phyloP scores from a whole-genome alignment of 148 eudicot genomes.

The Cornus florida region DNA sequence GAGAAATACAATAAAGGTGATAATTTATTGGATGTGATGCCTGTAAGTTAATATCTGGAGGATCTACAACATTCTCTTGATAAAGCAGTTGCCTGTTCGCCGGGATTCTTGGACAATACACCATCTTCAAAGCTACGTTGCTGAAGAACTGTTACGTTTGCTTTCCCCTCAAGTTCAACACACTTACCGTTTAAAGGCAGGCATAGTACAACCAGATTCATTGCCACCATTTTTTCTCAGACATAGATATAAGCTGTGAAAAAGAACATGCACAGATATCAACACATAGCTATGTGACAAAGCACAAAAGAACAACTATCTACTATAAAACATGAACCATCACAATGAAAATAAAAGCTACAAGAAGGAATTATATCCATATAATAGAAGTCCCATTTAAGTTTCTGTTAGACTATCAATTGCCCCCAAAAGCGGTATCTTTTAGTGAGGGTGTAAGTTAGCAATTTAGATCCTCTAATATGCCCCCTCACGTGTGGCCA shows the following conservation, averaged over 20 bases:
- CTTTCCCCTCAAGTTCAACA: not conserved
- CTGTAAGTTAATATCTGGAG: constrained; percentile 1
- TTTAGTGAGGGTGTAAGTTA: no score
- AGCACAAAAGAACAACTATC: not conserved
- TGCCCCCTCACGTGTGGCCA: no score
- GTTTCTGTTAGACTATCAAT: not conserved
- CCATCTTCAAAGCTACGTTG: constrained; percentile 1
- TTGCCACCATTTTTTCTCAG: constrained; percentile 40
- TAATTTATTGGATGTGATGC: not conserved
- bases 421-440: no score
- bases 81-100: constrained; percentile 1
- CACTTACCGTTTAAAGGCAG: not conserved
- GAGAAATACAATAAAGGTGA: not conserved
- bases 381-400: not conserved
- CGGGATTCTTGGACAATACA: not conserved
- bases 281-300: not conserved
- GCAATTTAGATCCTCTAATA: no score
- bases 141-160: not conserved
- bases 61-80: constrained; percentile 4
- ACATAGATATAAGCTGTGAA: constrained; percentile 45
- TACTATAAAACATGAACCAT: not conserved
- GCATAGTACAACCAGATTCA: constrained; percentile 27
- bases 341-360: not conserved
- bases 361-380: not conserved
- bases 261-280: not conserved